A percentile compares a stretch with the other conserved stretches of the same genome.
These are phyloP conservation scores for Geotrichum klebahnii DNA, from an alignment of 1,139 yeast genomes.

Conservation along the genomic window DNA sequence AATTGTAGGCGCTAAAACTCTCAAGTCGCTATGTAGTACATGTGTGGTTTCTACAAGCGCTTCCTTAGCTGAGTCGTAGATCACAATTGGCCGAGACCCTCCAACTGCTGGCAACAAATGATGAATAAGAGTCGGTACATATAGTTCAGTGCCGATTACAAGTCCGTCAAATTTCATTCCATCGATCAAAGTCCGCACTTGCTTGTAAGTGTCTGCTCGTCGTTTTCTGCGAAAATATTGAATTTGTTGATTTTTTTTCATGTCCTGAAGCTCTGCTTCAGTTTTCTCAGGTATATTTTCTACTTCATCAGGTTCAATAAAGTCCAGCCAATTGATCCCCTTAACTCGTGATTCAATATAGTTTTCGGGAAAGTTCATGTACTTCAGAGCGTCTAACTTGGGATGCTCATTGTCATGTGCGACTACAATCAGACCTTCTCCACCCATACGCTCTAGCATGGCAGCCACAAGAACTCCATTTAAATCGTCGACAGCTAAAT, in stretches of 20 bases:
- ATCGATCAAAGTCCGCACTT: constrained; percentile 51
- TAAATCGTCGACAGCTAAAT: constrained; percentile 84
- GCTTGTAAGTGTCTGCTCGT: constrained; percentile 47
- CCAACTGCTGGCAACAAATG: constrained; percentile 61
- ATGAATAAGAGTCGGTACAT: constrained; percentile 62
- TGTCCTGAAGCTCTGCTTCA: constrained; percentile 48
- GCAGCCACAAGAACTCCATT: constrained; percentile 82
- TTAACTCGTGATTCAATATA: constrained; percentile 54
- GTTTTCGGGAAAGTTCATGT: constrained; percentile 54
- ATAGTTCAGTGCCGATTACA: constrained; percentile 66
- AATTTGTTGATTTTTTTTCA: constrained; percentile 58
- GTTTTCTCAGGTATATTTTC: constrained; percentile 45
- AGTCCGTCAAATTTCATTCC: constrained; percentile 70
- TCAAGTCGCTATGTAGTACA: constrained; percentile 56
- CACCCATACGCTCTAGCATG: constrained; percentile 84
- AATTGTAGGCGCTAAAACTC: constrained; percentile 78
- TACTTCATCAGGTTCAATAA: constrained; percentile 69
- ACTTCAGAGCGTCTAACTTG: constrained; percentile 65
- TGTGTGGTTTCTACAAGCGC: constrained; percentile 69
- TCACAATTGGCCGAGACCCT: constrained; percentile 82
- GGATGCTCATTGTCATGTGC: constrained; percentile 93
- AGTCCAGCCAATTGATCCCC: constrained; percentile 73
- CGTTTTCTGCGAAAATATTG: constrained; percentile 66
- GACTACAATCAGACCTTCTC: constrained; percentile 70
- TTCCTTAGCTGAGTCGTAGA: constrained; percentile 80